These are phyloP conservation scores for Cucurbita pepo DNA, from an alignment of 306 rosid species.

Conservation along the genomic window DNA sequence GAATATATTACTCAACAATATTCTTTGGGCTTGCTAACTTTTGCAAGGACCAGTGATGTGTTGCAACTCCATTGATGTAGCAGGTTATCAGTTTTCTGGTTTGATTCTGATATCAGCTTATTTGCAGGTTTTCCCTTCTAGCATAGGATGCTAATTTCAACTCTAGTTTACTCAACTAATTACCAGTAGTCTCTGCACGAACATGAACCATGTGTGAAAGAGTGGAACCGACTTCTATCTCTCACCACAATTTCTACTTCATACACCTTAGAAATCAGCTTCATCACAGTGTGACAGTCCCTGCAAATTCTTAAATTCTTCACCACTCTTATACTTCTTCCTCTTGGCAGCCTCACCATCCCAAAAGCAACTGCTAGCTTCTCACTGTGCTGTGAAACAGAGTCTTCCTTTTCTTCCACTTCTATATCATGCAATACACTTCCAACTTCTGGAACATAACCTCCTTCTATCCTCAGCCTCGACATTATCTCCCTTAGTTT, in stretches of 20 bases:
- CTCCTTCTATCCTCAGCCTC: conserved; percentile 41
- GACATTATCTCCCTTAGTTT: conserved; percentile 52
- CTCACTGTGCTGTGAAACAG: conserved; percentile 66
- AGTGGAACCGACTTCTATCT: conserved; percentile 84
- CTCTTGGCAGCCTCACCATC: conserved; percentile 37
- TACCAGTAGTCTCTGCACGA: conserved; percentile 80
- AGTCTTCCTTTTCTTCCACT: conserved; percentile 69
- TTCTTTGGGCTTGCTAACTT: not conserved
- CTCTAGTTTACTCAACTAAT: not conserved
- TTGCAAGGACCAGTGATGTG: not conserved
- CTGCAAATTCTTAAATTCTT: conserved; percentile 68
- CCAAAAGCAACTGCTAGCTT: conserved; percentile 87
- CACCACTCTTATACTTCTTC: conserved; percentile 47
- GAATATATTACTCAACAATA: not conserved
- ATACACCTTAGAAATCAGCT: conserved; percentile 58
- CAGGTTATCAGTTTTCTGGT: not conserved
- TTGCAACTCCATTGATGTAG: not conserved
- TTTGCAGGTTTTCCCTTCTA: not conserved
- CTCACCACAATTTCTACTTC: conserved; percentile 50
- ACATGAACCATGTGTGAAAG: conserved; percentile 47
- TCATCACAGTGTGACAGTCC: conserved; percentile 77
- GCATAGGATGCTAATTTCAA: not conserved
- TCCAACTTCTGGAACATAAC: conserved; percentile 46
- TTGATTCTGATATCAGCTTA: not conserved
- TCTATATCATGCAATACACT: conserved; percentile 70